Percentiles rank a stretch among this genome's conserved stretches.
Conservation (phyloP, 306 rosid genomes). For the Ormosia semicastrata region DNA sequence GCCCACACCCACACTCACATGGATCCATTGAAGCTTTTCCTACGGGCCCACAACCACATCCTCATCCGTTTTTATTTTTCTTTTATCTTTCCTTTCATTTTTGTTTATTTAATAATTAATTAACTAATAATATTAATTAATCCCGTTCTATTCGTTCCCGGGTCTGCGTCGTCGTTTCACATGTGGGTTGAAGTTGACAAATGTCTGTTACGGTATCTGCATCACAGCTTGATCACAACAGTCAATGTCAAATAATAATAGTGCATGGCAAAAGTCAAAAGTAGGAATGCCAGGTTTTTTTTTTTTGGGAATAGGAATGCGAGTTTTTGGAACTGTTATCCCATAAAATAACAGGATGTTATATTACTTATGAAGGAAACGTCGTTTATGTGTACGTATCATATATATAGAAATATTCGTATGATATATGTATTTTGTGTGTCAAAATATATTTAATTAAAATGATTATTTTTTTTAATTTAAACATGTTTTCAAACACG, state of each 20-base stretch:
- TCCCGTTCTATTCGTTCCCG: neutral
- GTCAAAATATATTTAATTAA: too few species aligned
- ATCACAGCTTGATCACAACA: slow-evolving; percentile 34
- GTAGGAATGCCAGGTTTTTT: neutral
- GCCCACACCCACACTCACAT: too few species aligned
- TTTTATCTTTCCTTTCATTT: neutral
- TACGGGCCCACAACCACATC: slow-evolving; percentile 19
- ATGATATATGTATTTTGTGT: too few species aligned
- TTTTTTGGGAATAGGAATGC: neutral
- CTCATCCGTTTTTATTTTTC: neutral
- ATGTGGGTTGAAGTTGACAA: neutral
- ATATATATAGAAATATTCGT: too few species aligned
- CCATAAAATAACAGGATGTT: slow-evolving; percentile 41
- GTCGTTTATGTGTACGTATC: too few species aligned
- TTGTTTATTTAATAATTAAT: neutral
- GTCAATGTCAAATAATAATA: neutral
- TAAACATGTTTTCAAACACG: too few species aligned
- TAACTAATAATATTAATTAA: neutral
- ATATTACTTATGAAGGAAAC: too few species aligned
- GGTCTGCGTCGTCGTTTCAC: slow-evolving; percentile 24
- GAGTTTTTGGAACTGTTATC: slow-evolving; percentile 25
- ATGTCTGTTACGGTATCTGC: slow-evolving; percentile 1
- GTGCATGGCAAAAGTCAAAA: slow-evolving; percentile 33
- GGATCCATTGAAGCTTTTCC: slow-evolving; percentile 17
- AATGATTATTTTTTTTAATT: too few species aligned